Base-by-base conservation (phyloP, 441 rosid species). In the Erodium moschatum region DNA sequence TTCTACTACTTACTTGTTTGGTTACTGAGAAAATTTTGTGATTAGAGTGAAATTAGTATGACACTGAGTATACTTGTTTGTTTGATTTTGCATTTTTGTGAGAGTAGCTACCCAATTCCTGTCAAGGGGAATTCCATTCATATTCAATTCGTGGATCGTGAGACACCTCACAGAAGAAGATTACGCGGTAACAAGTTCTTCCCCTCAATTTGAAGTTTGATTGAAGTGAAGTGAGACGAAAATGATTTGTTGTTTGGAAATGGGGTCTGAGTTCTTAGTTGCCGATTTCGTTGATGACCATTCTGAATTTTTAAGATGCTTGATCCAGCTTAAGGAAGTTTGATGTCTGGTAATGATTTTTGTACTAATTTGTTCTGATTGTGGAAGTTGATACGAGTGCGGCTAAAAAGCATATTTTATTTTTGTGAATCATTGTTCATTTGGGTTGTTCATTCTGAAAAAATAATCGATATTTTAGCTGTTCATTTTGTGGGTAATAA, bases 41-140 rank as follows among this genome's bases (percentile, higher is more conserved):
- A 29, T 29, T 29, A 29, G 31, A 29, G 31, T 54, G 61, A 54
- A 54, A 54, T 54, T 54, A 0, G 15, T 72, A 61, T 33, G 61
- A 16, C 16, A 2, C 65, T 38, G 56, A 66, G 29, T 64, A 20
- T 42, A 15, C 7, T 42, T 42, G 2, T 6, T 31, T 60, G 68
- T 69, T 54, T 15, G 2, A 65, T 69, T 66, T 8, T 20, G 52
- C 48, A 50, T 27, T 56, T 60, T 70, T 66, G 66, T 56, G 73
- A 33, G 24, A 67, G 72, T 78, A 90, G 97, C 96, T 71, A 91
- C 97, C 0, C 97, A 90, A 81, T 82, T 91, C 50, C 74, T 89
- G 68, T 90, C 97, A 27, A 85, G 97, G 77, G 92, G 96, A 79
- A 91, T 91, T 69, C 96, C 99, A 0, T 94, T 94, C 72, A 73